Conservation (phyloP, 2,329 filamentous ascomycete species). For the Aspergillus carbonarius region DNA sequence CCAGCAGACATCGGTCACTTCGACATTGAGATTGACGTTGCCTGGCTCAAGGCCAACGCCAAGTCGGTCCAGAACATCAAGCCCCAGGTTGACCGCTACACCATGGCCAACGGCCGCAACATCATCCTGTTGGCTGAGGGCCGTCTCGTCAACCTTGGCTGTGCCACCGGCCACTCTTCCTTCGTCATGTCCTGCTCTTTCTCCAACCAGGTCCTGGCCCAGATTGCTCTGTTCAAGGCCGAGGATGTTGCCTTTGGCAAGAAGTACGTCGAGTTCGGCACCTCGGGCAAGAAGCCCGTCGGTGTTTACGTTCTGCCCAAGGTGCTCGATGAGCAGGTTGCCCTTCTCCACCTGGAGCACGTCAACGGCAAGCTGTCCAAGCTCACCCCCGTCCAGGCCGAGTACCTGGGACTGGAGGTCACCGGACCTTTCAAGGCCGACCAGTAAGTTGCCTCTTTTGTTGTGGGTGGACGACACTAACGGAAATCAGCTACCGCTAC, state of each 20-base stretch:
- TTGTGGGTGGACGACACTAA: neutral
- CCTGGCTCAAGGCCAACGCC: constrained; percentile 98
- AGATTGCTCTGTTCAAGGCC: constrained; percentile 97
- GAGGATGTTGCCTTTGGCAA: constrained; percentile 80
- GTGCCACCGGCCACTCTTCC: constrained; percentile 97
- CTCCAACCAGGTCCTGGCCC: constrained; percentile 99
- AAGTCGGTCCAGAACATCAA: constrained; percentile 97
- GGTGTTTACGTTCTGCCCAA: constrained; percentile 98
- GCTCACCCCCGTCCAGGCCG: constrained; percentile 81
- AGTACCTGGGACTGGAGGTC: constrained; percentile 83
- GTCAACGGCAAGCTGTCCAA: constrained; percentile 91
- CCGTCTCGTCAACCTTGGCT: constrained; percentile 98
- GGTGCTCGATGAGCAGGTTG: constrained; percentile 98
- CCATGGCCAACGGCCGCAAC: constrained; percentile 89
- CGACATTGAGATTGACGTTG: constrained; percentile 99
- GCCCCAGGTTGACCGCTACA: constrained; percentile 98
- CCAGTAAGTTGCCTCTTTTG: constrained; percentile 57
- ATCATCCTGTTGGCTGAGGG: constrained; percentile 99
- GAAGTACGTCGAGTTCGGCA: constrained; percentile 96
- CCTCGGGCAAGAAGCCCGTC: constrained; percentile 82
- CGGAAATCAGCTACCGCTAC: constrained; percentile 59
- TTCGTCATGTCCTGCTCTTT: constrained; percentile 99
- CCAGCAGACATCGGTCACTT: constrained; percentile 93
- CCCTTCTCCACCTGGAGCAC: constrained; percentile 87
- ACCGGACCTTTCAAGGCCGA: constrained; percentile 97